These are phyloP conservation scores for Candida xiaguanensis DNA, from an alignment of 805 yeast genomes.

Conservation along the genomic window DNA sequence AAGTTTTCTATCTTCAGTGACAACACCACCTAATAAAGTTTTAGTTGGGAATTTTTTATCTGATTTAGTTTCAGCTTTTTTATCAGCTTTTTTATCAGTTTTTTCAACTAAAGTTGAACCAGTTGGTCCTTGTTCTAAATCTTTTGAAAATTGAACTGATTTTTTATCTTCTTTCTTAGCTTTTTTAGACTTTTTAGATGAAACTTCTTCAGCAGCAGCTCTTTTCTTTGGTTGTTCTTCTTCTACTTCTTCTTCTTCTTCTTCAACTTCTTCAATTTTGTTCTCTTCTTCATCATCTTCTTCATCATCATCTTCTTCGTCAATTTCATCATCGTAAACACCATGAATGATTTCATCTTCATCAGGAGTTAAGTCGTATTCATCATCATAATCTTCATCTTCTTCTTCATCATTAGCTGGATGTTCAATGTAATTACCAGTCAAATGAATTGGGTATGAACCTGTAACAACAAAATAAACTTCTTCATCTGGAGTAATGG, in stretches of 20 bases:
- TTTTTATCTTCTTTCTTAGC: slow-evolving; percentile 55
- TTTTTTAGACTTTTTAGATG: slow-evolving; percentile 26
- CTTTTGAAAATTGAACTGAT: slow-evolving; percentile 79
- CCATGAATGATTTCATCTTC: slow-evolving; percentile 65
- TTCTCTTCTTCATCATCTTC: slow-evolving; percentile 27
- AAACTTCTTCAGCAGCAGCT: slow-evolving; percentile 27
- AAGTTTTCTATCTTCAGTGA: slow-evolving; percentile 84
- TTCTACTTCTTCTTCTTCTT: slow-evolving; percentile 64
- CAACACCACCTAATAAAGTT: slow-evolving; percentile 88
- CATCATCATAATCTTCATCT: slow-evolving; percentile 53
- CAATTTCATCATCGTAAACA: slow-evolving; percentile 53
- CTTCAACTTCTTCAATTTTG: slow-evolving; percentile 64
- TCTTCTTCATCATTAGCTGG: slow-evolving; percentile 77
- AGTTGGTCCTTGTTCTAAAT: slow-evolving; percentile 93
- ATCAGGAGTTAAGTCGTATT: slow-evolving; percentile 65
- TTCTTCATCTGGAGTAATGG: slow-evolving; percentile 91
- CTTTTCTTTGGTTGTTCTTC: slow-evolving; percentile 47
- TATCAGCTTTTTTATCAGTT: slow-evolving; percentile 22
- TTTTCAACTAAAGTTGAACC: slow-evolving; percentile 36
- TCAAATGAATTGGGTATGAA: slow-evolving; percentile 85
- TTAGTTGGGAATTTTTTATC: slow-evolving; percentile 58
- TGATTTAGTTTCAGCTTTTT: slow-evolving; percentile 19
- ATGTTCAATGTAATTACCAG: slow-evolving; percentile 95
- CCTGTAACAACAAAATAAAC: slow-evolving; percentile 94
- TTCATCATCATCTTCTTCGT: slow-evolving; percentile 63